A percentile compares a stretch with the other conserved stretches of the same genome.
phyloP scores from a whole-genome alignment of 2,329 filamentous ascomycete species.

The Bimuria novae-zelandiae region DNA sequence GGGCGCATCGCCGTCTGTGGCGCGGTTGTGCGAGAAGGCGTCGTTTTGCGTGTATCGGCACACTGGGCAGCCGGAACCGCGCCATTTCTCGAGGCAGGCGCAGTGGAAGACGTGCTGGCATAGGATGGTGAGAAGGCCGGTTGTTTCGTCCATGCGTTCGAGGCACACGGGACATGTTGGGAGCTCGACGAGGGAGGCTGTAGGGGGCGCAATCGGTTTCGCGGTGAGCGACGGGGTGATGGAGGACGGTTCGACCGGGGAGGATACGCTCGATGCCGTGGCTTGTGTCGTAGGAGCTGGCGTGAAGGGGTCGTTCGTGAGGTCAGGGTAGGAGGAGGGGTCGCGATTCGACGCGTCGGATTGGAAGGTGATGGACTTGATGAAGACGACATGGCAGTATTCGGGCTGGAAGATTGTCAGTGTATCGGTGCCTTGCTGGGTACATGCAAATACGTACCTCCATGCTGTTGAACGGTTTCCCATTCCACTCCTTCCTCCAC shows the following conservation, averaged over 20 bases:
- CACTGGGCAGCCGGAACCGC: conserved; percentile 89
- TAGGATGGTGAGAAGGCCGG: conserved; percentile 89
- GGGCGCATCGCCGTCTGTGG: conserved; percentile 46
- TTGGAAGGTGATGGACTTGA: conserved; percentile 88
- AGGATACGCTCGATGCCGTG: conserved; percentile 40
- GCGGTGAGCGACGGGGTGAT: conserved; percentile 55
- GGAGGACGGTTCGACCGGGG: conserved; percentile 38
- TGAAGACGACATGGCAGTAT: conserved; percentile 92
- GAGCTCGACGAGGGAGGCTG: conserved; percentile 84
- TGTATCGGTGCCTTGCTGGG: background rate
- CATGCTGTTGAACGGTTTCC: conserved; percentile 89
- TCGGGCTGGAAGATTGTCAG: conserved; percentile 65
- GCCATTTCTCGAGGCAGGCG: conserved; percentile 94
- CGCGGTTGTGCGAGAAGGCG: conserved; percentile 35
- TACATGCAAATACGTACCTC: conserved; percentile 61
- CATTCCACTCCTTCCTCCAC: conserved; percentile 89
- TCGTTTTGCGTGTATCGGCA: conserved; percentile 83
- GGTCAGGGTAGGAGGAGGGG: conserved; percentile 62
- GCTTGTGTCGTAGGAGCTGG: conserved; percentile 53
- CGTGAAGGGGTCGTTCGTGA: conserved; percentile 68
- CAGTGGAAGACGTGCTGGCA: conserved; percentile 99
- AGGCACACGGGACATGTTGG: conserved; percentile 96
- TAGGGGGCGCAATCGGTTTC: conserved; percentile 72
- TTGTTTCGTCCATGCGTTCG: conserved; percentile 97
- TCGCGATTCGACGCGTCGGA: conserved; percentile 56